Base-by-base conservation (phyloP, 805 yeast genomes). In the Myxozyma neglecta region DNA sequence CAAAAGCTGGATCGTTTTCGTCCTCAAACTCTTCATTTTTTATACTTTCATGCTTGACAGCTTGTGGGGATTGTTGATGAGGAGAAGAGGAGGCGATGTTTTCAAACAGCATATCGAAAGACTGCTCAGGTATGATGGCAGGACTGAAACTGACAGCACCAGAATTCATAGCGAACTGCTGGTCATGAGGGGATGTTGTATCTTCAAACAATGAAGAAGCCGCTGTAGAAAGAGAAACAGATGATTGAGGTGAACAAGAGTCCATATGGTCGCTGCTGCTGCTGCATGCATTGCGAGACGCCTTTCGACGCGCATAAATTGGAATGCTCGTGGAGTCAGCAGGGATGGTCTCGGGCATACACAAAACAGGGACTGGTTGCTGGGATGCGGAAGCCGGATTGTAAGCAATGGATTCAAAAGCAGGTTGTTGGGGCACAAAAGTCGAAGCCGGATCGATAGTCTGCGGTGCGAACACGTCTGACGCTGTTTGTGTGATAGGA, bases 211-310 rank as follows among this genome's bases (percentile, higher is more conserved):
- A 44, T 13, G 49, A 39, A 13, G 53, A 55, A 14, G 53, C 58
- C 6, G 53, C 40, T 37, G 53, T 46, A 2, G 58, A 46, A 29
- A 36, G 52, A 40, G 53, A 48, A 36, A 39, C 35, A 24, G 59
- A 48, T n/a, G 59, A 48, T 24, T 35, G 49, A 5, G 53, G 49
- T n/a, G 59, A 56, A 53, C 45, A 48, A 36, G 59, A 56, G 32
- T 39, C 58, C 40, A 40, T 47, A 32, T 39, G 52, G 13, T 44
- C 50, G 45, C 51, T 36, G 34, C 18, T 36, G 49, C 32, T 34
- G 42, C 49, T 24, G 29, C 29, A 24, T 24, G 29, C 47, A 7
- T 9, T 20, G 48, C 42, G 49, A 14, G 56, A 43, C 14, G 49
- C 32, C 24, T 53, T 42, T 24, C 56, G 56, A 11, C 56, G 57